Evolutionary conservation across 768 basidiomycete genomes (phyloP).

Genomic region (Holtermanniella nyarrowii): DNA sequence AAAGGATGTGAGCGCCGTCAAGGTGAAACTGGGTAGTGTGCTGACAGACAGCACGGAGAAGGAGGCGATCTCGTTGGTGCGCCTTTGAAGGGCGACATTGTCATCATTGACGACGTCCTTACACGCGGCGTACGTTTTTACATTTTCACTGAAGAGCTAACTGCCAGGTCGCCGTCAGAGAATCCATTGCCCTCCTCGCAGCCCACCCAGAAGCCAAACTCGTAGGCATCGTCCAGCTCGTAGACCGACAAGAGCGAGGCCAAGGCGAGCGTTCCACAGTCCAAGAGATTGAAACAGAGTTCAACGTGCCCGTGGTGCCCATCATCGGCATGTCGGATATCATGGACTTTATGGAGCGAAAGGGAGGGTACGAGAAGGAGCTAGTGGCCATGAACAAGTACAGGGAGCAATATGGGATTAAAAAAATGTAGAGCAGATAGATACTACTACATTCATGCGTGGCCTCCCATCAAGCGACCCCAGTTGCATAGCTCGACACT

Average conservation of each 20-base stretch:
- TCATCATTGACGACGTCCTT: conserved; percentile 93
- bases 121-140: conserved; percentile 45
- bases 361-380: conserved; percentile 53
- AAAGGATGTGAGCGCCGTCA: conserved; percentile 52
- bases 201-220: conserved; percentile 56
- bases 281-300: conserved; percentile 63
- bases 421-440: not conserved
- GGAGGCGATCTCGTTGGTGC: conserved; percentile 85
- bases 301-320: conserved; percentile 63
- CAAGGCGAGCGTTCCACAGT: conserved; percentile 64
- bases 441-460: conserved; percentile 11
- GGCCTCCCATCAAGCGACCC: conserved; percentile 39
- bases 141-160: not conserved
- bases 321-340: conserved; percentile 79
- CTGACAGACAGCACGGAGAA: conserved; percentile 60
- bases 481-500: conserved; percentile 35
- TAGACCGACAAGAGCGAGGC: conserved; percentile 80
- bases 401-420: conserved; percentile 55
- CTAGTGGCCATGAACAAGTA: conserved; percentile 67
- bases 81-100: conserved; percentile 63
- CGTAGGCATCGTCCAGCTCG: conserved; percentile 74
- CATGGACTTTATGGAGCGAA: conserved; percentile 67
- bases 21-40: not conserved
- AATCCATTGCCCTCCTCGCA: conserved; percentile 64
- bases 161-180: conserved; percentile 70